Evolutionary conservation across 805 yeast species (phyloP).

Genomic region (Yarrowia porcina): DNA sequence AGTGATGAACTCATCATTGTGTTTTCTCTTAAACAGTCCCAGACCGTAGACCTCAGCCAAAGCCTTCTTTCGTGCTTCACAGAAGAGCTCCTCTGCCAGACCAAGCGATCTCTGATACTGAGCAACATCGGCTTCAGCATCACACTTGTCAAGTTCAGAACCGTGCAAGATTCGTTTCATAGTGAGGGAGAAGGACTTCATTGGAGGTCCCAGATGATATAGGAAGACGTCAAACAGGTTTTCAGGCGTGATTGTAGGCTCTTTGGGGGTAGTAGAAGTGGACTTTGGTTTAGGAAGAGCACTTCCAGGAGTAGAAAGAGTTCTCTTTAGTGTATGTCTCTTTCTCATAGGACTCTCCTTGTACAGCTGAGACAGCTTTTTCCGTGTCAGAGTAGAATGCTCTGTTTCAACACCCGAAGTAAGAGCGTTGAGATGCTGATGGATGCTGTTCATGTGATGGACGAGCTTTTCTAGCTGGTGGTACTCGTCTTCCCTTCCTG

Average conservation of each 20-base stretch:
- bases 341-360: not conserved
- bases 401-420: constrained; percentile 16
- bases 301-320: not conserved
- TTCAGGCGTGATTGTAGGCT: constrained; percentile 21
- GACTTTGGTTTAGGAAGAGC: not conserved
- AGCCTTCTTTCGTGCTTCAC: constrained; percentile 54
- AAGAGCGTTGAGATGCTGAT: constrained; percentile 20
- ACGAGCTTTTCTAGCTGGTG: constrained; percentile 47
- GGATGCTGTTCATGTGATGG: constrained; percentile 26
- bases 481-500: constrained; percentile 58
- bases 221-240: constrained; percentile 66
- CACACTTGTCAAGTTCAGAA: constrained; percentile 14
- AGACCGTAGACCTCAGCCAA: constrained; percentile 57
- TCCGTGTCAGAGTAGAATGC: constrained; percentile 1
- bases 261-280: not conserved
- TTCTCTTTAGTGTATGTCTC: not conserved
- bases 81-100: constrained; percentile 54
- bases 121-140: constrained; percentile 33
- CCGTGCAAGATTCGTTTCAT: constrained; percentile 58
- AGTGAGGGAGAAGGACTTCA: constrained; percentile 62
- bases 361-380: constrained; percentile 5
- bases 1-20: constrained; percentile 42
- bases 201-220: constrained; percentile 66
- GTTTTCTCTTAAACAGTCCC: constrained; percentile 46
- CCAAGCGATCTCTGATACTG: constrained; percentile 44